Base-by-base conservation (phyloP, 1,139 yeast species). In the Nakaseomyces glabratus region DNA sequence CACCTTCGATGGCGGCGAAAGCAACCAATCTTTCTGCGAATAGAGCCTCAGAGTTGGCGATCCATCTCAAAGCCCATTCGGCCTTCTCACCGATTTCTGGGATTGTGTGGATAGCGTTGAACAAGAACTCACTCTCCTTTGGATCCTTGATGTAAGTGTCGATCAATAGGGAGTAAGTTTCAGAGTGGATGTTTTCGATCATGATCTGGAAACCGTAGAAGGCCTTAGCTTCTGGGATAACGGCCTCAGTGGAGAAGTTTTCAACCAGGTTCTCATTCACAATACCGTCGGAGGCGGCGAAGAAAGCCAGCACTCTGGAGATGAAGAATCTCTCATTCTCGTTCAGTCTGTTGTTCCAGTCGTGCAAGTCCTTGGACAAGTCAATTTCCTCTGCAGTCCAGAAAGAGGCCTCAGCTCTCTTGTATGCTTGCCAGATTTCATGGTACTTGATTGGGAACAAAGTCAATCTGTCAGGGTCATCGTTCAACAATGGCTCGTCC, bases 371-470 rank as follows among this genome's bases (percentile, higher is more conserved):
- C 69, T 90, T 90, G 44, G 93, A 78, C 49, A 90, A 71, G 62
- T 90, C 99, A 49, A 93, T 86, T 67, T 90, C 99, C 68, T 90
- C 99, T 37, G 98, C 96, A 35, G 98, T 90, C 99, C 99, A 90
- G 73, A 90, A 90, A 9, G 96, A 85, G 17, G 98, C 97, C 69
- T 90, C 98, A 28, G 97, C 96, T 66, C 88, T 86, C 70, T 90
- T 90, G 68, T 90, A 90, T 73, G 93, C 90, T 62, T 88, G 95
- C 97, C 98, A 90, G 56, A 93, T 82, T 66, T 90, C 97, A 60
- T 88, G 93, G 68, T 86, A 93, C 65, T 84, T 82, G 65, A 90
- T 86, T 46, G 99, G 99, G 77, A 90, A 93, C 51, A 90, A 68
- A 37, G 90, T 98, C 57, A 86, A 90, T 58, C 98, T 78, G 58